Percentiles rank a stretch among this genome's conserved stretches.
phyloP scores from a whole-genome alignment of 2,329 filamentous ascomycete genomes.

The Penicillium sp. region DNA sequence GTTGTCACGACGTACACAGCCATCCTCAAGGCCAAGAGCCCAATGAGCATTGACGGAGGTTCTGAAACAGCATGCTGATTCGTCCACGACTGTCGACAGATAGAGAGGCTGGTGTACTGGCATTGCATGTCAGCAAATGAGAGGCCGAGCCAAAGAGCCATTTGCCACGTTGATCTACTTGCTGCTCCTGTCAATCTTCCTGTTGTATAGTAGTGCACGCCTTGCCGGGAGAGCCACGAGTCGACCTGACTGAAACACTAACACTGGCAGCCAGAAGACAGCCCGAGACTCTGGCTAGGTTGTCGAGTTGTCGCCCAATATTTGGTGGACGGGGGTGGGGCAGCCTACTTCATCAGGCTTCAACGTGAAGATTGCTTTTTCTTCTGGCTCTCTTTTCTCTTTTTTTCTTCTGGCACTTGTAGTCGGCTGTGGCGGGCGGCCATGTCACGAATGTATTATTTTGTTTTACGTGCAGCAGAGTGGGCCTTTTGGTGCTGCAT shows the following conservation, averaged over 20 bases:
- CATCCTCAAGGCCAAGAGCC: not conserved
- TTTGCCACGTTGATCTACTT: conserved; percentile 10
- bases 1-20: conserved; percentile 5
- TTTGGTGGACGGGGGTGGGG: conserved; percentile 3
- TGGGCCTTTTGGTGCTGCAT: too few species aligned
- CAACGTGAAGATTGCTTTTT: conserved; percentile 2
- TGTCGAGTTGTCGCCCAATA: conserved; percentile 9
- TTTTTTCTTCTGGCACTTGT: not conserved
- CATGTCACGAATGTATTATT: conserved; percentile 4
- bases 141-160: not conserved
- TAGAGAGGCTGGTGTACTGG: conserved; percentile 3
- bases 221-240: conserved; percentile 4
- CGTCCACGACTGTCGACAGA: conserved; percentile 5
- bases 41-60: not conserved
- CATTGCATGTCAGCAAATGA: conserved; percentile 8
- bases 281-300: not conserved
- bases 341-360: conserved; percentile 12
- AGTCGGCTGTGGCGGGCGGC: conserved; percentile 7
- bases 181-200: not conserved
- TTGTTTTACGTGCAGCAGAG: conserved; percentile 1
- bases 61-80: conserved; percentile 2
- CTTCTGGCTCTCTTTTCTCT: not conserved
- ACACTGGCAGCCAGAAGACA: not conserved
- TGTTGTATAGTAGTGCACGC: conserved; percentile 1
- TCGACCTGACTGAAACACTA: not conserved